These are phyloP conservation scores for Petunia hybrid DNA, from an alignment of 305 asterid genomes.

Conservation along the genomic window DNA sequence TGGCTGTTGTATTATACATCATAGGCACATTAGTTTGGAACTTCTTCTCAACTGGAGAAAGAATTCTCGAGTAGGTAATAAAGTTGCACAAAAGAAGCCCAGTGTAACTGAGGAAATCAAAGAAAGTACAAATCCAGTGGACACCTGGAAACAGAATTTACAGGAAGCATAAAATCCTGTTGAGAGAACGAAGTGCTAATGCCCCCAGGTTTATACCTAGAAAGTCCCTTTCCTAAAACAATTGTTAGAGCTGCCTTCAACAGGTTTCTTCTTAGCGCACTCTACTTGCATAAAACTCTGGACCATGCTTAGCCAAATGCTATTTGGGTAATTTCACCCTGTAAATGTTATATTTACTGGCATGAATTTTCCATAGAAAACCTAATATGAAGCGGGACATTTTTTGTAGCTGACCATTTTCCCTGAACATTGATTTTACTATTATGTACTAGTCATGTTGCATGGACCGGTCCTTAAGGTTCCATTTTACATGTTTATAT, in stretches of 20 bases:
- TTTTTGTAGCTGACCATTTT: not conserved
- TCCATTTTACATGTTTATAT: not conserved
- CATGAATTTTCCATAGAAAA: slow-evolving; percentile 9
- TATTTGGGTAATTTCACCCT: slow-evolving; percentile 16
- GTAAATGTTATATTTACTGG: slow-evolving; percentile 21
- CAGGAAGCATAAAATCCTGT: not conserved
- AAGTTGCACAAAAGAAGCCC: slow-evolving; percentile 13
- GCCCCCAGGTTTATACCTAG: slow-evolving; percentile 26
- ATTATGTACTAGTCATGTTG: not conserved
- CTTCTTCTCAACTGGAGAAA: slow-evolving; percentile 88
- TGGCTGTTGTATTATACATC: slow-evolving; percentile 81
- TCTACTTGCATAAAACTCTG: slow-evolving; percentile 11
- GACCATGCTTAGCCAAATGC: slow-evolving; percentile 10
- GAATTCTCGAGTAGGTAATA: slow-evolving; percentile 62
- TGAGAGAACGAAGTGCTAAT: not conserved
- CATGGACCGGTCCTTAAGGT: not conserved
- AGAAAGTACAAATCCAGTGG: not conserved
- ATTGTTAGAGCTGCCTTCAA: not conserved
- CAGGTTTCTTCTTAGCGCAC: slow-evolving; percentile 16
- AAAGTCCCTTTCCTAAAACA: slow-evolving; percentile 22
- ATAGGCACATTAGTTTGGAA: slow-evolving; percentile 83
- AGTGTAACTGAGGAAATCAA: slow-evolving; percentile 1
- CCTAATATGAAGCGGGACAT: not conserved
- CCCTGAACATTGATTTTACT: not conserved
- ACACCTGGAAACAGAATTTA: not conserved